Evolutionary conservation across 495 filamentous ascomycete species (phyloP).

Genomic region (Apodospora peruviana): DNA sequence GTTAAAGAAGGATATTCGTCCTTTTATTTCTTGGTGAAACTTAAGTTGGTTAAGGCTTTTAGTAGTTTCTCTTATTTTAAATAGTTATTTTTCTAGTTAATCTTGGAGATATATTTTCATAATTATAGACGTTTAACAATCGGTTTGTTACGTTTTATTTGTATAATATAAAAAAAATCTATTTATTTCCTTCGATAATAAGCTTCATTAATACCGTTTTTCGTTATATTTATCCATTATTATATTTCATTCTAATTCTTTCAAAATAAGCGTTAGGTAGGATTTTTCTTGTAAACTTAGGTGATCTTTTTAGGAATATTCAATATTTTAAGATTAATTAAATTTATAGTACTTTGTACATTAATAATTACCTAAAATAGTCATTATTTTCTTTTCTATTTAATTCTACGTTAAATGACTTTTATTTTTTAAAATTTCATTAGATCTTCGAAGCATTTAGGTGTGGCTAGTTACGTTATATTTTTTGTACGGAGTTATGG

Average conservation of each 20-base stretch:
- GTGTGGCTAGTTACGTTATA: too few relatives aligned
- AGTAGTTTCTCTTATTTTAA: not conserved
- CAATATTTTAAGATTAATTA: not conserved
- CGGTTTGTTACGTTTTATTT: too few relatives aligned
- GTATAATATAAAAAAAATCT: not conserved
- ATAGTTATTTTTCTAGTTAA: not conserved
- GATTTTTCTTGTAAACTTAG: not conserved
- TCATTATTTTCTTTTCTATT: not conserved
- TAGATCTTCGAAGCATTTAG: too few relatives aligned
- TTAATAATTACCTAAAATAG: not conserved
- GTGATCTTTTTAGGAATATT: not conserved
- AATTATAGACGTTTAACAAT: not conserved
- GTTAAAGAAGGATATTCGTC: not conserved
- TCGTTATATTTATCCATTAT: not conserved
- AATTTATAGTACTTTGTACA: not conserved
- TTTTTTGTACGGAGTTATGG: too few relatives aligned
- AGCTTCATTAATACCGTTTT: not conserved
- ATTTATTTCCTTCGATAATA: not conserved
- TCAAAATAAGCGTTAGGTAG: not conserved
- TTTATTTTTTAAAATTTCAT: not conserved
- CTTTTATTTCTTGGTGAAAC: not conserved
- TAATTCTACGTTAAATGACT: not conserved
- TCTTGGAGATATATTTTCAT: not conserved
- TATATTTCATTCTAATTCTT: not conserved
- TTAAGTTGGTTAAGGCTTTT: not conserved